These are phyloP conservation scores for Cerrena zonata DNA, from an alignment of 1,284 basidiomycete species.

Conservation along the genomic window DNA sequence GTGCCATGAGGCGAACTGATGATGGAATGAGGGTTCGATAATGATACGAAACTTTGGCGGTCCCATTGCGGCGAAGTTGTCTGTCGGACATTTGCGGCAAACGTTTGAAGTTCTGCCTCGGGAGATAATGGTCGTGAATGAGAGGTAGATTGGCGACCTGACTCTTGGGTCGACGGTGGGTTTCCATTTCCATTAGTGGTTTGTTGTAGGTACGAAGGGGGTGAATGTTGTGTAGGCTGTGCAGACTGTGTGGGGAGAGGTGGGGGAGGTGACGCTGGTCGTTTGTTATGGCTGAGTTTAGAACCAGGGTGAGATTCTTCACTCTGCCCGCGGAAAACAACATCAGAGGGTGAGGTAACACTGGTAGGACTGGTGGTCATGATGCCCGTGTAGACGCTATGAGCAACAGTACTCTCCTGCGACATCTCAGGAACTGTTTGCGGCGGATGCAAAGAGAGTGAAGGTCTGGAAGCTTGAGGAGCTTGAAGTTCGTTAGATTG, in stretches of 20 bases:
- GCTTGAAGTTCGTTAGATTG: conserved; percentile 15
- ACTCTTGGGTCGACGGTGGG: background rate
- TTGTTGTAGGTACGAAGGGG: background rate
- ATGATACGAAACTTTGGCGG: background rate
- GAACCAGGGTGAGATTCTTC: conserved; percentile 28
- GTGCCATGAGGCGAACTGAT: background rate
- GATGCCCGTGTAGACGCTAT: conserved; percentile 10
- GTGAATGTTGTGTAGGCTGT: conserved; percentile 7
- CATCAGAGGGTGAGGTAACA: conserved; percentile 10
- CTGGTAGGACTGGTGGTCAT: conserved; percentile 20
- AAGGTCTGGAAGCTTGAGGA: background rate
- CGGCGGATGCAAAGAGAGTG: background rate
- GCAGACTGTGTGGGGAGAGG: conserved; percentile 14
- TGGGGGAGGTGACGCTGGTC: conserved; percentile 14
- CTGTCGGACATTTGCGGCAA: background rate
- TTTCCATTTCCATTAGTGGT: background rate
- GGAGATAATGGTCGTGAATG: background rate
- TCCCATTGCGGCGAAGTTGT: background rate
- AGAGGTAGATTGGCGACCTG: background rate
- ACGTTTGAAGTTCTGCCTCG: background rate
- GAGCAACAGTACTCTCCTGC: background rate
- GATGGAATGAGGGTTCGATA: background rate
- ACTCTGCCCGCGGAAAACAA: conserved; percentile 13
- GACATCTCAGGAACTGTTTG: background rate
- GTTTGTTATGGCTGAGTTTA: conserved; percentile 23